Evolutionary conservation across 73 alveolate genomes (phyloP), one percentile per base, ranked within the genome.

Genomic region (Uronychia setigera): DNA sequence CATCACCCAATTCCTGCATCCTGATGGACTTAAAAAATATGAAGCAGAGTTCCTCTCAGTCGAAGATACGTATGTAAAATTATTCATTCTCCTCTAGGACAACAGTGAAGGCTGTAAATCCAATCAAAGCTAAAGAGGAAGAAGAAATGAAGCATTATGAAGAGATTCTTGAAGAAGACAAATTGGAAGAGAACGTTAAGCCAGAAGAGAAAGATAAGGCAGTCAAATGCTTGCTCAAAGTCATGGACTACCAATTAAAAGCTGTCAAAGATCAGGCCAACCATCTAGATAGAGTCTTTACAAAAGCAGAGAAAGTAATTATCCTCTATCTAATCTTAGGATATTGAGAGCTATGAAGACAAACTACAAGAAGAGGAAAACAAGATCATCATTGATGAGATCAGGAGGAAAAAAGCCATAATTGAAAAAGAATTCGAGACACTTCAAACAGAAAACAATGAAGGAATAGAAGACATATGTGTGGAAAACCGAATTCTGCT

Each of bases 191-290:
- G 31, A 31, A 60, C 0, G 80, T 83, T 26, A 60, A 81, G 26
- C 84, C 74, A 74, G 90, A 83, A 34, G 77, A 83, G 1, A 83
- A 84, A 83, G n/a, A 74, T 27, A 83, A 83, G 35, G 76, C 90
- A 5, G 58, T 74, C 14, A 83, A 83, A 29, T 83, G 90, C 79
- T 29, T 83, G 74, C 60, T 83, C 30, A 83, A 83, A 76, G 60
- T 67, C 1, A 25, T 83, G 30, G 90, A 83, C 57, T 76, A 58
- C 32, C 67, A 83, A 33, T 46, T 83, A 1, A 76, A 74, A 29
- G 84, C 74, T 28, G 79, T 83, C n/a, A 33, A 74, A 26, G 84
- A 31, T 0, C 79, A 83, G 35, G 90, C 90, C 27, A n/a, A 60
- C 1, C 74, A 29, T 1, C 34, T 83, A 1, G 90, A 83, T 5